phyloP scores from a whole-genome alignment of 148 eudicot genomes.

The Rhododendron henanense region DNA sequence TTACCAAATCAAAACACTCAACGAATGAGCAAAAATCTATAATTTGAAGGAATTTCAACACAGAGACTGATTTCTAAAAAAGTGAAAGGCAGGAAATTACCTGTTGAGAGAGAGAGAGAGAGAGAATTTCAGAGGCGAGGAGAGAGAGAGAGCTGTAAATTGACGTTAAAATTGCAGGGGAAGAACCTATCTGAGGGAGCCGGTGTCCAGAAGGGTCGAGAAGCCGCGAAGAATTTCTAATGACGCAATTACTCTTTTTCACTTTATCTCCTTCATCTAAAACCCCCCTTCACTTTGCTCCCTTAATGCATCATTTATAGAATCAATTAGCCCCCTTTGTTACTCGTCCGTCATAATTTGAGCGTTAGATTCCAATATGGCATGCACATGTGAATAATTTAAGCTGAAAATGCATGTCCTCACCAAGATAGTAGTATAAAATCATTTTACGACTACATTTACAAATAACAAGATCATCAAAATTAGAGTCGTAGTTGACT shows the following conservation, averaged over 20 bases:
- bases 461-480: too few species aligned
- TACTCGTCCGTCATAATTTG: background rate
- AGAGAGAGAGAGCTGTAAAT: background rate
- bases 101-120: background rate
- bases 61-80: background rate
- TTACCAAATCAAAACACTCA: background rate
- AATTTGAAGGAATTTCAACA: background rate
- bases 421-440: background rate
- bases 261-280: background rate
- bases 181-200: background rate
- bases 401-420: background rate
- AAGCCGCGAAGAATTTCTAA: background rate
- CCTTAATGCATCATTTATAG: too few species aligned
- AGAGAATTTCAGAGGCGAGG: too few species aligned
- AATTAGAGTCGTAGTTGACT: too few species aligned
- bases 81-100: background rate
- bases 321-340: background rate
- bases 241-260: background rate
- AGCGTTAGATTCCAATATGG: background rate
- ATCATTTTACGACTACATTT: background rate
- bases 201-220: constrained; percentile 5
- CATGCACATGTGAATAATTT: background rate
- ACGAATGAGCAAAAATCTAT: background rate
- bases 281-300: background rate
- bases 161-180: background rate